phyloP scores from a whole-genome alignment of 768 basidiomycete species.

The Trametes cinnabarina region DNA sequence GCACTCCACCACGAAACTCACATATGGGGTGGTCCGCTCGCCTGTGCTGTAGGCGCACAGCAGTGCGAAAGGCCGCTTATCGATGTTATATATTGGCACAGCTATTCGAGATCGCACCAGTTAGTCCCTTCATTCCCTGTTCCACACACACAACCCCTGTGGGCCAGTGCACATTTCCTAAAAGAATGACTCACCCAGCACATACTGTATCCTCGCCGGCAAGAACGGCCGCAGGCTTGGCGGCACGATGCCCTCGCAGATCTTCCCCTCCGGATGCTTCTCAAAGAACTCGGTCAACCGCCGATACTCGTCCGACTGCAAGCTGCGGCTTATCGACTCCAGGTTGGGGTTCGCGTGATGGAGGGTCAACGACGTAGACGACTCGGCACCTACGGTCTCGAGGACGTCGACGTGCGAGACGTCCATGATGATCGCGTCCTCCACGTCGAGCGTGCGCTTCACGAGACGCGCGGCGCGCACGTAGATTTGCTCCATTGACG shows the following conservation, averaged over 20 bases:
- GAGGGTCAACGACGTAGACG: slow-evolving; percentile 64
- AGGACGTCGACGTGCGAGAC: slow-evolving; percentile 87
- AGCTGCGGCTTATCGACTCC: slow-evolving; percentile 43
- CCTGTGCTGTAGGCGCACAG: slow-evolving; percentile 89
- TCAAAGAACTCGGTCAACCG: slow-evolving; percentile 75
- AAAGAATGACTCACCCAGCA: slow-evolving; percentile 71
- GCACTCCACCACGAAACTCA: slow-evolving; percentile 34
- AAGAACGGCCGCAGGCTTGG: slow-evolving; percentile 80
- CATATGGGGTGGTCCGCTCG: slow-evolving; percentile 77
- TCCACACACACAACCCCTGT: background rate
- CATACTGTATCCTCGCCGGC: slow-evolving; percentile 80
- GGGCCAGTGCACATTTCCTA: too few species aligned
- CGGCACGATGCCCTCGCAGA: slow-evolving; percentile 85
- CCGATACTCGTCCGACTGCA: slow-evolving; percentile 70
- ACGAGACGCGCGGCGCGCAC: slow-evolving; percentile 88
- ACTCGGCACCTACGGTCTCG: slow-evolving; percentile 62
- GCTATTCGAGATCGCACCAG: slow-evolving; percentile 40
- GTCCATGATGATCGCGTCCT: slow-evolving; percentile 90
- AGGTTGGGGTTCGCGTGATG: slow-evolving; percentile 63
- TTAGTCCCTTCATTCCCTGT: background rate
- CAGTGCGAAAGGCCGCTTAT: slow-evolving; percentile 87
- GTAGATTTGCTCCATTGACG: slow-evolving; percentile 85
- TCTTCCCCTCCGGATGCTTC: slow-evolving; percentile 79
- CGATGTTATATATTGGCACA: slow-evolving; percentile 91
- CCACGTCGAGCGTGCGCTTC: slow-evolving; percentile 85